Percentiles rank a stretch among this genome's conserved stretches.
Evolutionary conservation across 1,284 basidiomycete genomes (phyloP).

Genomic region (Ustilago crameri): DNA sequence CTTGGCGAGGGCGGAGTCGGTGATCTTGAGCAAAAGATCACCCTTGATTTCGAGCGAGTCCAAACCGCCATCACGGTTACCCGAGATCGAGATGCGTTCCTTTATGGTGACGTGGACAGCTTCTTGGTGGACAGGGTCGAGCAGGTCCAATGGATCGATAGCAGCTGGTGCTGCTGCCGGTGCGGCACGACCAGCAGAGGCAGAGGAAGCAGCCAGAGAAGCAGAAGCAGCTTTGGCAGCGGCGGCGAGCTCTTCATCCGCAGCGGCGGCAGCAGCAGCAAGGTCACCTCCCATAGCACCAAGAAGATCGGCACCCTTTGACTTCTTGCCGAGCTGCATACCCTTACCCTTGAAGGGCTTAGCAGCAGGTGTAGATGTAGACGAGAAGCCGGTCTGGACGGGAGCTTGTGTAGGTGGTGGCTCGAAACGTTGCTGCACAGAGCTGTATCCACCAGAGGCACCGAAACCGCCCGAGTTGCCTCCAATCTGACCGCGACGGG

Average conservation of each 20-base stretch:
- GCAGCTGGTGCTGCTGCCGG: constrained; percentile 71
- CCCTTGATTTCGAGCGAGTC: constrained; percentile 90
- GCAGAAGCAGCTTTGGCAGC: constrained; percentile 70
- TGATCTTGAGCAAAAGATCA: constrained; percentile 89
- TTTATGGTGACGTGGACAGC: constrained; percentile 87
- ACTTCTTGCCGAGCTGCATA: constrained; percentile 98
- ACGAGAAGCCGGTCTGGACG: constrained; percentile 53
- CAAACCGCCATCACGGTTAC: constrained; percentile 89
- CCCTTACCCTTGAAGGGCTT: constrained; percentile 92
- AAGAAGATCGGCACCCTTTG: constrained; percentile 83
- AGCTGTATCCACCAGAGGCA: constrained; percentile 28
- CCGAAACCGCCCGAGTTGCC: constrained; percentile 51
- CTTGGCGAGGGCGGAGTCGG: constrained; percentile 80
- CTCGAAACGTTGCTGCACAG: constrained; percentile 52
- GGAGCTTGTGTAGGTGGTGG: constrained; percentile 54
- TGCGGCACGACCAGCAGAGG: constrained; percentile 53
- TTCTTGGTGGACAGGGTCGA: constrained; percentile 82
- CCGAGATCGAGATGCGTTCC: constrained; percentile 82
- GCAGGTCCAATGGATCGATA: constrained; percentile 57
- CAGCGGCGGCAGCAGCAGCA: constrained; percentile 61
- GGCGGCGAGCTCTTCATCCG: constrained; percentile 68
- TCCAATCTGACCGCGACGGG: constrained; percentile 57
- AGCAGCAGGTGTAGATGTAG: constrained; percentile 57
- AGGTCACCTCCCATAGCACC: constrained; percentile 78
- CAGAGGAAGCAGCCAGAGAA: constrained; percentile 47